phyloP scores from a whole-genome alignment of 176 grass and related monocot species.

The Neostapfia colusana region DNA sequence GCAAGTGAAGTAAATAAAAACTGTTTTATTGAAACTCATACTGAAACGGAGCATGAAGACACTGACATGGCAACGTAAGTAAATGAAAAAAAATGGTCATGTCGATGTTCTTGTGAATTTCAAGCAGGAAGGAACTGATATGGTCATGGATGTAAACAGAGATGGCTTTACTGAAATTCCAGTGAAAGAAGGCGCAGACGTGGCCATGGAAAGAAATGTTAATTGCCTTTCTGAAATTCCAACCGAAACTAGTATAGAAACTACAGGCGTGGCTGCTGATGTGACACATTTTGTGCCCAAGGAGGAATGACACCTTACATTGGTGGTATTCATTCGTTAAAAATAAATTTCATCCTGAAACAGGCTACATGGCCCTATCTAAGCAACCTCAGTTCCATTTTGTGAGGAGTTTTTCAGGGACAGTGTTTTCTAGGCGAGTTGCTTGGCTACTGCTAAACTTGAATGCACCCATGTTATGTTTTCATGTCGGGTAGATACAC shows the following conservation, averaged over 20 bases:
- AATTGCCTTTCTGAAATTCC: too few relatives aligned
- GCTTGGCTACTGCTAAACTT: background rate
- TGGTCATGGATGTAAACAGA: conserved; percentile 20
- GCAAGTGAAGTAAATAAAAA: conserved; percentile 15
- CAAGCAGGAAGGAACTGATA: background rate
- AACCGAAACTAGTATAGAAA: background rate
- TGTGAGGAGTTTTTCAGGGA: background rate
- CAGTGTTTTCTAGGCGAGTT: conserved; percentile 8
- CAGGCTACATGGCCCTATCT: background rate
- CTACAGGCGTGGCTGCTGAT: background rate
- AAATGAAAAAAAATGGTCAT: background rate
- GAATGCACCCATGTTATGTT: background rate
- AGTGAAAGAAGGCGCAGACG: background rate
- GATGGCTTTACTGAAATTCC: background rate
- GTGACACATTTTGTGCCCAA: background rate
- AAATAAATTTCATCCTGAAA: background rate
- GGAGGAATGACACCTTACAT: conserved; percentile 21
- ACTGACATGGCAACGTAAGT: background rate
- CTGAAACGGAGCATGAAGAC: background rate
- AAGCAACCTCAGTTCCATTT: background rate
- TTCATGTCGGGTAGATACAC: background rate
- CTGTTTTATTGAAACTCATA: background rate
- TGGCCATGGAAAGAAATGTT: background rate
- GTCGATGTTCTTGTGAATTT: background rate
- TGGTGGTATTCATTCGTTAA: background rate